Base-by-base conservation (phyloP, 768 basidiomycete genomes). In the Pleurotus eryngii region DNA sequence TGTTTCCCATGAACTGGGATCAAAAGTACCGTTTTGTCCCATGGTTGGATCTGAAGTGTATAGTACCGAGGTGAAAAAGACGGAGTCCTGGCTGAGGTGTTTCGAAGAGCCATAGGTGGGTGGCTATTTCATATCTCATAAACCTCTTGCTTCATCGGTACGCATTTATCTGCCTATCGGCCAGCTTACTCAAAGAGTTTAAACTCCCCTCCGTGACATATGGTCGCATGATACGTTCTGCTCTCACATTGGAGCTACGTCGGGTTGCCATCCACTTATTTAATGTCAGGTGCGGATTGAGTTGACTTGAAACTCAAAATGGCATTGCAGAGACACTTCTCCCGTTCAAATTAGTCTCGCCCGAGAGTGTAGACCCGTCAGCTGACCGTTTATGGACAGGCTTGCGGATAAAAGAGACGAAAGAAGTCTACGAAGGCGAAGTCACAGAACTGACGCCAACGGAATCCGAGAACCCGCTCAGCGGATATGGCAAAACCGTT, bases 1-100 rank as follows among this genome's bases (percentile, higher is more conserved):
- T 0, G 83, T 98, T 24, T 89, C 94, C 5, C 95, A 98, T 59
- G 97, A 98, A 65, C 81, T 99, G 0, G 97, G 97, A 0, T 75
- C 82, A 18, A 97, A 97, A 66, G 95, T 98, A 1, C 97, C 97
- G 0, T 98, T 99, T 69, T 98, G 96, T 70, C 94, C 95, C 4
- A 98, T 98, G 93, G 97, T 98, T 43, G 97, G 97, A 0, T 90
- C 87, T 17, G 97, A 99, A 72, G 97, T 98, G 59, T 98, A 97
- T 68, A 92, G 88, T 40, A 86, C 91, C 2, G 96, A 98, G 72
- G 95, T 99, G 57, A 98, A 98, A 78, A 99, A 99, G 81, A 98
- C 97, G 1, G 97, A 68, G 95, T 98, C 4, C 76, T 99, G 17
- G 93, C 95, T 48, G 96, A 98, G 71, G 85, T 87, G 38, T 98